Evolutionary conservation across 345 rosid species (phyloP), one percentile per base, ranked within the genome.

Genomic region (Populus davidiana): DNA sequence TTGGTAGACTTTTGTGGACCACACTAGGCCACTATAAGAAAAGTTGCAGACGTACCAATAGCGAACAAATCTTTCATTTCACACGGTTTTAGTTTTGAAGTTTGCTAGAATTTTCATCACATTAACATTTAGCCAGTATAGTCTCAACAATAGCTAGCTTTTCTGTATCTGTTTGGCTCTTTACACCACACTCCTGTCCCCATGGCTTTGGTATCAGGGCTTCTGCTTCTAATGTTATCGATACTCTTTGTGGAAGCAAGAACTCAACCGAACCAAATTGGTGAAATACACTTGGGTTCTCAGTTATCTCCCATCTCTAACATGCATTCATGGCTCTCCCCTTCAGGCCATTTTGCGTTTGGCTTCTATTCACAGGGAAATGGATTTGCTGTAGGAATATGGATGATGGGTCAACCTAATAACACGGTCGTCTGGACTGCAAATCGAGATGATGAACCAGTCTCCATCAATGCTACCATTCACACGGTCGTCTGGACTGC

Each of bases 361-460:
- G 87, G 87, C 7, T 82, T 82, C 79, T 80, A 21, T 85, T 67
- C 31, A 29, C 31, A 29, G 31, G 31, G 31, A 29, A 29, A 29
- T 29, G 31, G 31, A 29, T 85, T 67, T 72, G 52, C 11, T 17
- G 59, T 85, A 4, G 83, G 82, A 33, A 2, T 85, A 35, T 85
- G 77, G 73, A 13, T 78, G 36, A 13, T 69, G 0, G 59, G 63
- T 12, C 54, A 39, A 5, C 74, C 35, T 0, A n/a, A 67, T 2
- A 78, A 43, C 21, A 82, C 78, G 0, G 74, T 82, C 1, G 64
- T 75, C 44, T 85, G 85, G 87, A 80, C 85, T 23, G 83, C 80
- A 6, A 66, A 80, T 44, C 63, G 82, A 17, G 80, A 85, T 21
- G 78, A 80, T 17, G 82, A 78, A 5, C 76, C 82, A 0, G 63